phyloP scores from a whole-genome alignment of 2,329 filamentous ascomycete genomes.

The Passalora sequoiae region DNA sequence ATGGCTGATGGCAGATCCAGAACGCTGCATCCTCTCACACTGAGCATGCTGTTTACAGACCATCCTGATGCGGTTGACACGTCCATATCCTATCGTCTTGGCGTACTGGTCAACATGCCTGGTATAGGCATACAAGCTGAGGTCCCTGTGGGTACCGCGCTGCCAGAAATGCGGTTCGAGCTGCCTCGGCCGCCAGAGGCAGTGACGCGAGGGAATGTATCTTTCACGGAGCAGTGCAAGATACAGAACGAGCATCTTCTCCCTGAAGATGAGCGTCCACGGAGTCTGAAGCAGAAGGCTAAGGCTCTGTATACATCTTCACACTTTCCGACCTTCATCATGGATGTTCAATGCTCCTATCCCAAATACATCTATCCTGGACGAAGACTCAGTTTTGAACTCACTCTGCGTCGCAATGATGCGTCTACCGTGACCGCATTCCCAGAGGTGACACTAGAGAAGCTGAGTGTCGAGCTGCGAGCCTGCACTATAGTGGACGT shows the following conservation, averaged over 20 bases:
- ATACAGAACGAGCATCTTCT: conserved; percentile 23
- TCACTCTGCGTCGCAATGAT: conserved; percentile 12
- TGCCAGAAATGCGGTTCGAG: not conserved
- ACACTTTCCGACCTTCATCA: conserved; percentile 18
- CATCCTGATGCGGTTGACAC: conserved; percentile 19
- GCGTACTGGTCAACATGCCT: conserved; percentile 13
- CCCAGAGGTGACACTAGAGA: conserved; percentile 12
- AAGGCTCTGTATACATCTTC: conserved; percentile 21
- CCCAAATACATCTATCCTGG: conserved; percentile 17
- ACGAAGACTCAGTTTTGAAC: conserved; percentile 14
- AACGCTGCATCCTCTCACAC: conserved; percentile 8
- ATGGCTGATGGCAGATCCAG: not conserved
- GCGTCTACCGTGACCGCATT: conserved; percentile 8
- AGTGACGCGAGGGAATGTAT: conserved; percentile 4
- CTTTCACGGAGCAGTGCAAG: conserved; percentile 9
- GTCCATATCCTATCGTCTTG: conserved; percentile 12
- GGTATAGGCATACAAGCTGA: conserved; percentile 18
- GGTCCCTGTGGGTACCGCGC: conserved; percentile 2
- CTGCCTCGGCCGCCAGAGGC: not conserved
- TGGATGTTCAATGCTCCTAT: conserved; percentile 19
- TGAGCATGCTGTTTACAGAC: conserved; percentile 13
- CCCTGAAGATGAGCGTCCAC: conserved; percentile 18
- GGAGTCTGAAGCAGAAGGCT: conserved; percentile 21
- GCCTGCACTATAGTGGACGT: conserved; percentile 15
- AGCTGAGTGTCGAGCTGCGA: conserved; percentile 14